These are phyloP conservation scores for Ostreobium quekettii DNA, from an alignment of 139 green algal genomes.

Conservation along the genomic window DNA sequence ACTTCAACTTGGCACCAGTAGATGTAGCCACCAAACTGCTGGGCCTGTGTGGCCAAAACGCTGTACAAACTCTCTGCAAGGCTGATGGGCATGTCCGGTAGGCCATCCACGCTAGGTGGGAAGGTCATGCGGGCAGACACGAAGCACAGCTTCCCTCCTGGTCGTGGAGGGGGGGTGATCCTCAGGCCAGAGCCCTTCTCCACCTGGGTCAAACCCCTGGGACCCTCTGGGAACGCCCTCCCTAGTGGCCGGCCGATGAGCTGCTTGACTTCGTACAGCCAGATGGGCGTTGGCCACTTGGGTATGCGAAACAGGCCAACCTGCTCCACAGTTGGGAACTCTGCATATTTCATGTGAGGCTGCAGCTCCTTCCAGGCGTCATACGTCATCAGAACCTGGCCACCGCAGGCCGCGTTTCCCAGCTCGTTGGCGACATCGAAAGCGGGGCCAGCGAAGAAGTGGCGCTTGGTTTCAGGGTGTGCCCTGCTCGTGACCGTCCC, in stretches of 20 bases:
- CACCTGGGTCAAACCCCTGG: constrained; percentile 5
- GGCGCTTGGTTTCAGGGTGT: constrained; percentile 60
- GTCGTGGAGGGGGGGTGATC: constrained; percentile 35
- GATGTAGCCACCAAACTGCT: constrained; percentile 67
- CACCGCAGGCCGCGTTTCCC: constrained; percentile 12
- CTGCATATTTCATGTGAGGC: constrained; percentile 46
- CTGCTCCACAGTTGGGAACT: constrained; percentile 67
- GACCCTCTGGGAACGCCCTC: constrained; percentile 23
- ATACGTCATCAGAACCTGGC: constrained; percentile 29
- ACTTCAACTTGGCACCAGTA: constrained; percentile 28
- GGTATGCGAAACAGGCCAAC: constrained; percentile 53
- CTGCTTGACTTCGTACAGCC: constrained; percentile 54
- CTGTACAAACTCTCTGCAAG: constrained; percentile 23
- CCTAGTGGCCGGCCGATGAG: constrained; percentile 45
- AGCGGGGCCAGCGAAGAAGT: constrained; percentile 60
- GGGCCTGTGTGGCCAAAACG: constrained; percentile 46
- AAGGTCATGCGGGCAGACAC: constrained; percentile 3
- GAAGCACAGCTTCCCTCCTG: constrained; percentile 16
- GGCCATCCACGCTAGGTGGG: background rate
- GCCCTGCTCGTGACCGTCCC: constrained; percentile 55
- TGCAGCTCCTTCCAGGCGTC: constrained; percentile 54
- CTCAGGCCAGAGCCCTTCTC: constrained; percentile 33
- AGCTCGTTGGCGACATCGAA: constrained; percentile 56
- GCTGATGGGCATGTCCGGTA: background rate
- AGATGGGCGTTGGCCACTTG: constrained; percentile 30